Evolutionary conservation across 768 basidiomycete genomes (phyloP).

Genomic region (Leucocoprinus leucothites): DNA sequence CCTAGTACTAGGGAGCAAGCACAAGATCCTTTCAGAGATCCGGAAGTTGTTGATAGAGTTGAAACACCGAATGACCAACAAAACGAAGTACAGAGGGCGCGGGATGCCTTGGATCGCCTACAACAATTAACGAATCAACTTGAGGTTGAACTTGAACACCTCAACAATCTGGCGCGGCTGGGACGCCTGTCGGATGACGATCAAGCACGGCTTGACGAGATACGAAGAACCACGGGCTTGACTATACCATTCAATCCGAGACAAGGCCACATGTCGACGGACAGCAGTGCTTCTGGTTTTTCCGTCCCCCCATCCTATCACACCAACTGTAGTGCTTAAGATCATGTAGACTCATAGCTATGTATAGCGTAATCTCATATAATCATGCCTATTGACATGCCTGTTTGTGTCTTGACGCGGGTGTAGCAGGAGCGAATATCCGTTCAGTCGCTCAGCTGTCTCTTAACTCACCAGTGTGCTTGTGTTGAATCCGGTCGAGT

Average conservation of each 20-base stretch:
- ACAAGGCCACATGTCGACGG: not conserved
- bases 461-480: no score
- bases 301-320: not conserved
- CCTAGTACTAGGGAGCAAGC: not conserved
- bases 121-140: not conserved
- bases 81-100: not conserved
- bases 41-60: not conserved
- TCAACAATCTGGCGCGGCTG: not conserved
- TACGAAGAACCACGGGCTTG: conserved; percentile 1
- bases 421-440: no score
- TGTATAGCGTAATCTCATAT: no score
- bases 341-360: no score
- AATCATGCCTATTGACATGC: no score
- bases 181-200: conserved; percentile 2
- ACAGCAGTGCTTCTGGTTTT: not conserved
- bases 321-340: not conserved
- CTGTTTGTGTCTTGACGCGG: no score
- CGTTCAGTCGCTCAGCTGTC: no score
- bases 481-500: no score
- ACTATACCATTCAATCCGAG: not conserved
- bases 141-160: not conserved
- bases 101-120: not conserved
- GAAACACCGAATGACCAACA: no score
- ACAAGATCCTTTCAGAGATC: not conserved
- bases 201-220: not conserved